Evolutionary conservation across 139 green algal genomes (phyloP).

Genomic region (Ettlia oleoabundans): DNA sequence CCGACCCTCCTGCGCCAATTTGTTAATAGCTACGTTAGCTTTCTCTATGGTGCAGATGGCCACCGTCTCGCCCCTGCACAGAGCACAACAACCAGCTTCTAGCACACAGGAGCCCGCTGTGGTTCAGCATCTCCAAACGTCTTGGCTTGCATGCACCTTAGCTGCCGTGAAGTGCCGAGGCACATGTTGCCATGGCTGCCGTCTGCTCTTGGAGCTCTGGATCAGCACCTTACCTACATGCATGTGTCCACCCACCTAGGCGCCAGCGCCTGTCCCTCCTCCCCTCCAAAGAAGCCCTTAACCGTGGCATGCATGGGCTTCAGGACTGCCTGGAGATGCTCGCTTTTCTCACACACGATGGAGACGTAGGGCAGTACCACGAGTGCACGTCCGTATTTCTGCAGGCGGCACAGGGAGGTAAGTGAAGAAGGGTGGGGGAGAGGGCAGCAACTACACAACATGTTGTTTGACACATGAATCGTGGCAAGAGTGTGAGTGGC

Average conservation of each 20-base stretch:
- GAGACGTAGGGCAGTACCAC: conserved; percentile 71
- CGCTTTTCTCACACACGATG: conserved; percentile 70
- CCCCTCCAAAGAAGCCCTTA: conserved; percentile 63
- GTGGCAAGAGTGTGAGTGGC: too few species aligned
- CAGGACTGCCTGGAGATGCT: conserved; percentile 58
- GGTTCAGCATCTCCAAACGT: too few species aligned
- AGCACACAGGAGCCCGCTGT: background rate
- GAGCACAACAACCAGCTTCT: background rate
- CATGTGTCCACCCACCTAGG: conserved; percentile 23
- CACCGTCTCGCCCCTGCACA: conserved; percentile 62
- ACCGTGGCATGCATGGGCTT: conserved; percentile 43
- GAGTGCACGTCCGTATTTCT: conserved; percentile 49
- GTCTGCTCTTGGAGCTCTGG: too few species aligned
- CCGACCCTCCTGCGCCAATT: conserved; percentile 43
- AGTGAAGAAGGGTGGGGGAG: too few species aligned
- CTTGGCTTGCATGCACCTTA: too few species aligned
- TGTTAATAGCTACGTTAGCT: conserved; percentile 70
- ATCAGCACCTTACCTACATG: too few species aligned
- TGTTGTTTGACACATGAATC: too few species aligned
- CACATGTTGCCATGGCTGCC: too few species aligned
- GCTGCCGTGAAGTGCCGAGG: too few species aligned
- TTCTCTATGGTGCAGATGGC: conserved; percentile 87
- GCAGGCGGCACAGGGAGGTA: background rate
- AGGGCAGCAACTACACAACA: background rate
- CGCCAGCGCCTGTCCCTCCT: conserved; percentile 38